Percentiles rank a stretch among this genome's conserved stretches.
Conservation (phyloP, 495 filamentous ascomycete genomes). For the Hypoxylon perforatum region DNA sequence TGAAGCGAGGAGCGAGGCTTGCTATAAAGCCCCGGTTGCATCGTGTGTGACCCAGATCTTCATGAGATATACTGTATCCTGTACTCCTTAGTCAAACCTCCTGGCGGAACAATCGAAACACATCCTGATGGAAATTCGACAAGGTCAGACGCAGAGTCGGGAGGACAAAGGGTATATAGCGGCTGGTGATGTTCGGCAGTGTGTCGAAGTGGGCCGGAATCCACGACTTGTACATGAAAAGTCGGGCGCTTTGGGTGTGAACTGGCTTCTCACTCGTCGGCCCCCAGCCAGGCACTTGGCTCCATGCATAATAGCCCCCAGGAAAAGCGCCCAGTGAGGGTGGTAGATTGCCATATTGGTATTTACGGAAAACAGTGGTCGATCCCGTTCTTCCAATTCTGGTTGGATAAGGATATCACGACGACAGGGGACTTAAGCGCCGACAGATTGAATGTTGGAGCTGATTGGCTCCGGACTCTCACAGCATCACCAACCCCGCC, state of each 20-base stretch:
- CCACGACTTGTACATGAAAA: conserved; percentile 38
- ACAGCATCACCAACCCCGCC: conserved; percentile 38
- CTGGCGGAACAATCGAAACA: conserved; percentile 57
- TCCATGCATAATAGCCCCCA: conserved; percentile 50
- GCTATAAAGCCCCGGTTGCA: conserved; percentile 48
- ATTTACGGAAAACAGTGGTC: conserved; percentile 23
- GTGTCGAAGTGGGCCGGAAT: conserved; percentile 45
- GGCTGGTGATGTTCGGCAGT: conserved; percentile 61
- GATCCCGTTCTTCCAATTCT: conserved; percentile 36
- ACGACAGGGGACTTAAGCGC: conserved; percentile 41
- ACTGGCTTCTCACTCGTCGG: conserved; percentile 53
- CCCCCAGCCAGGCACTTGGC: conserved; percentile 42
- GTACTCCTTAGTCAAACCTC: conserved; percentile 49
- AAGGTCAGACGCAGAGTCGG: conserved; percentile 47
- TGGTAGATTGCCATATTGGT: conserved; percentile 44
- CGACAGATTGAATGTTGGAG: conserved; percentile 21
- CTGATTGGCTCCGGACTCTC: conserved; percentile 33
- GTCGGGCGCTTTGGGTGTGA: conserved; percentile 47
- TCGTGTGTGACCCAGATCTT: conserved; percentile 49
- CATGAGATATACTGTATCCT: conserved; percentile 44
- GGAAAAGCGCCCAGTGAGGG: conserved; percentile 49
- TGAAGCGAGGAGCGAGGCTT: conserved; percentile 38
- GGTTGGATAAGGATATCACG: conserved; percentile 34
- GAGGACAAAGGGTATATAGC: conserved; percentile 63
- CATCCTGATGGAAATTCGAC: conserved; percentile 56